Evolutionary conservation across 108 stramenopile species (phyloP).

Genomic region (Fistulifera solaris): DNA sequence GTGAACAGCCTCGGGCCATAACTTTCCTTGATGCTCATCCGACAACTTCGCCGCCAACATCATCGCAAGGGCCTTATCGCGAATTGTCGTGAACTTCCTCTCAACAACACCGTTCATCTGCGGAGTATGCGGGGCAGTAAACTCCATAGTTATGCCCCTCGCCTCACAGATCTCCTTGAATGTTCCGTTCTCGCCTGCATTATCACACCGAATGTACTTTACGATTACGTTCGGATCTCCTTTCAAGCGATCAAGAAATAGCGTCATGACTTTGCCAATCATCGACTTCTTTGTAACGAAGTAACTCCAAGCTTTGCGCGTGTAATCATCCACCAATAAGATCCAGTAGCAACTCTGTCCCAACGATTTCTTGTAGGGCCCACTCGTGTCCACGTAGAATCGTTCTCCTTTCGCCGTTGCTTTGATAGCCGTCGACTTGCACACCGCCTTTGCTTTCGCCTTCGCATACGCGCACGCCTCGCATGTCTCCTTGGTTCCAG

Average conservation of each 20-base stretch:
- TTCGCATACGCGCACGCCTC: slow-evolving; percentile 5
- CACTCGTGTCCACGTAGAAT: neutral
- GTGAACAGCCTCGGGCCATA: slow-evolving; percentile 8
- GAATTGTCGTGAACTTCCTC: neutral
- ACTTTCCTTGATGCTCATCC: neutral
- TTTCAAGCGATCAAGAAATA: neutral
- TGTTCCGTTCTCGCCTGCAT: slow-evolving; percentile 5
- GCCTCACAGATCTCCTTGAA: neutral
- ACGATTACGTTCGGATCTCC: neutral
- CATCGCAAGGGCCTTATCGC: slow-evolving; percentile 11
- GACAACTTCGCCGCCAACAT: slow-evolving; percentile 11
- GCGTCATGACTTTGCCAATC: neutral
- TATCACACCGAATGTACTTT: slow-evolving; percentile 2
- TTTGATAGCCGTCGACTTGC: neutral
- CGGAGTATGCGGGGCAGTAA: slow-evolving; percentile 4
- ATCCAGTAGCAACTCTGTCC: neutral
- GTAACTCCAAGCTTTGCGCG: slow-evolving; percentile 1
- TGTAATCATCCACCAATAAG: slow-evolving; percentile 8
- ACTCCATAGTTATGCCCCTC: slow-evolving; percentile 3
- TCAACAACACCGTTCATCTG: slow-evolving; percentile 1
- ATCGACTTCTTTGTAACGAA: neutral
- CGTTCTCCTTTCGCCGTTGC: slow-evolving; percentile 7
- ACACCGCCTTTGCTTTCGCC: neutral
- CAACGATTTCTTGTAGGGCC: neutral
- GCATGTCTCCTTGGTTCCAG: slow-evolving; percentile 1